Conservation (phyloP, 106 monocot species). For the Acorus calamus region DNA sequence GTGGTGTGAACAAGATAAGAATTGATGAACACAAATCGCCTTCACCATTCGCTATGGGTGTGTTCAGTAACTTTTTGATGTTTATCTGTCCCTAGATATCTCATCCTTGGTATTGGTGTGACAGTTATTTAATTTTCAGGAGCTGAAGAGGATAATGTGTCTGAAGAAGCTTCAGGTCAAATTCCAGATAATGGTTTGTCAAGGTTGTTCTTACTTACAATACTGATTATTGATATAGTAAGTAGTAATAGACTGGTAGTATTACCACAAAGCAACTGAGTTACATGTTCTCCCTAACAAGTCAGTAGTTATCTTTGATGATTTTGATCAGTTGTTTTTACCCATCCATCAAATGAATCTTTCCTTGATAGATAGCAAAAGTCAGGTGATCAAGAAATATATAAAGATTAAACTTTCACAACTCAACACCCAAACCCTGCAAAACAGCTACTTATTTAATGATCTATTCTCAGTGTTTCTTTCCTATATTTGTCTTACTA, state of each 20-base stretch:
- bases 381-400: too few relatives aligned
- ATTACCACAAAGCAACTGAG: too few relatives aligned
- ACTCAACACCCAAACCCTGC: too few relatives aligned
- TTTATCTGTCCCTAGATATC: too few relatives aligned
- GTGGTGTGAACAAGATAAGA: slow-evolving; percentile 15
- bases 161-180: slow-evolving; percentile 24
- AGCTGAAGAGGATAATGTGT: slow-evolving; percentile 23
- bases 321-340: not conserved
- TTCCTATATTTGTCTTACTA: slow-evolving; percentile 10
- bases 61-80: slow-evolving; percentile 12
- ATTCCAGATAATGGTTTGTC: slow-evolving; percentile 45
- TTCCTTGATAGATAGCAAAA: too few relatives aligned
- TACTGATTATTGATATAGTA: too few relatives aligned
- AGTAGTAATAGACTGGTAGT: too few relatives aligned
- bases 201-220: slow-evolving; percentile 31
- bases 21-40: slow-evolving; percentile 11
- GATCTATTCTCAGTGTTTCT: not conserved
- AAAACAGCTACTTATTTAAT: too few relatives aligned
- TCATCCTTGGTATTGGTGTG: not conserved
- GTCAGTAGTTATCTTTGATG: not conserved
- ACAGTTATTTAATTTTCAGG: slow-evolving; percentile 23
- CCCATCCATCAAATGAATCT: not conserved
- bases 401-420: too few relatives aligned
- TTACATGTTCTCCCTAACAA: too few relatives aligned
- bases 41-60: slow-evolving; percentile 18